Evolutionary conservation across 495 filamentous ascomycete species (phyloP), one percentile per base, ranked within the genome.

Genomic region (Neurospora pannonica): DNA sequence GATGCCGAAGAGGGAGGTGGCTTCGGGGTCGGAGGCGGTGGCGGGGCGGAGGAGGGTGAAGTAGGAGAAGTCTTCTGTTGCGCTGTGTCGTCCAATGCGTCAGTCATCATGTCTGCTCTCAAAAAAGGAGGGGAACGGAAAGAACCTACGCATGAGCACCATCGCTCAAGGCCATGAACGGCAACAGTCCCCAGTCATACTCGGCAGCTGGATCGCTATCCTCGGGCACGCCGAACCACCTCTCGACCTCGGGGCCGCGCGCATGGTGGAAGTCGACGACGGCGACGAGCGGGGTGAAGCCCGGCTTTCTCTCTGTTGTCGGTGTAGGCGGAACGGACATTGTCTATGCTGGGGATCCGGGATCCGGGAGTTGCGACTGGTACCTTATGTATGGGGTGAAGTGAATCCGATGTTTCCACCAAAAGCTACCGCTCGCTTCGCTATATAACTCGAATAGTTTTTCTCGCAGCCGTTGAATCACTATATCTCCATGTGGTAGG

Each of bases 241-340:
- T 87, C 84, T 98, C 95, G 34, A 98, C 92, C 84, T 99, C 96
- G 39, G 96, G 96, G 24, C 96, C 96, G 82, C 96, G 89, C 76
- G 94, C 94, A 86, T 99, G 96, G 86, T 99, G 95, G 81, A 99
- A 98, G 82, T 94, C 95, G 75, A 99, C 95, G 75, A 99, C 92
- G 82, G 92, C 90, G 71, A 98, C 93, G 82, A 98, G 82, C 21
- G 91, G 91, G 43, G 82, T 75, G 73, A 88, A 89, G 71, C 81
- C 28, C 24, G 70, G 36, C 70, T 43, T 48, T 75, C 28, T 54
- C 72, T 15, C 54, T 46, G 74, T 78, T 5, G 75, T 79, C 15
- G 80, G 80, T 36, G 80, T 79, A 40, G 73, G 70, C 10, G 82
- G 81, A 40, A 48, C 72, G n/a, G 78, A 77, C 78, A 77, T 76